phyloP scores from a whole-genome alignment of 2,329 filamentous ascomycete genomes.

The Fusarium secorum region DNA sequence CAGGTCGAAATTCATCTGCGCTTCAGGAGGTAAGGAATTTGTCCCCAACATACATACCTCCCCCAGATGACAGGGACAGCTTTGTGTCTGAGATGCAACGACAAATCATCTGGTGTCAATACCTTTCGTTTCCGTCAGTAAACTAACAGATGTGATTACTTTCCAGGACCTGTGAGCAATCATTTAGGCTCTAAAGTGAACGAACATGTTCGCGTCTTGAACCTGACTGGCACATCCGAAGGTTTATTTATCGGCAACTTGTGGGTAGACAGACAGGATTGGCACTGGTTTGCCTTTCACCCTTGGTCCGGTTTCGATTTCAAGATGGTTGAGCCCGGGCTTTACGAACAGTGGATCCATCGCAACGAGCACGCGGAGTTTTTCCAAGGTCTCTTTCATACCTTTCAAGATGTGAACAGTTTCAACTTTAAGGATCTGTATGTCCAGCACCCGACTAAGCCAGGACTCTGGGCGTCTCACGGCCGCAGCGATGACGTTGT shows the following conservation, averaged over 20 bases:
- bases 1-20: slow-evolving; percentile 47
- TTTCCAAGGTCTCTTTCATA: slow-evolving; percentile 44
- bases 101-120: background rate
- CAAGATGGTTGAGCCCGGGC: slow-evolving; percentile 42
- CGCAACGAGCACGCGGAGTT: slow-evolving; percentile 37
- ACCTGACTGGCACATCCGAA: slow-evolving; percentile 47
- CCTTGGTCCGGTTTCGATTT: slow-evolving; percentile 48
- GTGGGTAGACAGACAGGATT: slow-evolving; percentile 38
- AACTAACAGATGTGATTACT: background rate
- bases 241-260: slow-evolving; percentile 47
- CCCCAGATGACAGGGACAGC: rapidly evolving
- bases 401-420: slow-evolving; percentile 40
- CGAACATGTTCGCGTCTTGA: slow-evolving; percentile 44
- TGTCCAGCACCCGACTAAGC: slow-evolving; percentile 39
- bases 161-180: slow-evolving; percentile 40
- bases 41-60: too few relatives aligned
- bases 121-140: rapidly evolving
- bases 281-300: slow-evolving; percentile 47
- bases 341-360: slow-evolving; percentile 46
- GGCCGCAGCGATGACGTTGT: slow-evolving; percentile 44
- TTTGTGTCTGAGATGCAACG: rapidly evolving
- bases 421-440: slow-evolving; percentile 47
- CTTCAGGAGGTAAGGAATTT: slow-evolving; percentile 24
- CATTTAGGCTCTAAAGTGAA: slow-evolving; percentile 42
- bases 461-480: slow-evolving; percentile 42